Evolutionary conservation across 2,329 filamentous ascomycete species (phyloP), one percentile per base, ranked within the genome.

Genomic region (Pseudogymnoascus sp.): DNA sequence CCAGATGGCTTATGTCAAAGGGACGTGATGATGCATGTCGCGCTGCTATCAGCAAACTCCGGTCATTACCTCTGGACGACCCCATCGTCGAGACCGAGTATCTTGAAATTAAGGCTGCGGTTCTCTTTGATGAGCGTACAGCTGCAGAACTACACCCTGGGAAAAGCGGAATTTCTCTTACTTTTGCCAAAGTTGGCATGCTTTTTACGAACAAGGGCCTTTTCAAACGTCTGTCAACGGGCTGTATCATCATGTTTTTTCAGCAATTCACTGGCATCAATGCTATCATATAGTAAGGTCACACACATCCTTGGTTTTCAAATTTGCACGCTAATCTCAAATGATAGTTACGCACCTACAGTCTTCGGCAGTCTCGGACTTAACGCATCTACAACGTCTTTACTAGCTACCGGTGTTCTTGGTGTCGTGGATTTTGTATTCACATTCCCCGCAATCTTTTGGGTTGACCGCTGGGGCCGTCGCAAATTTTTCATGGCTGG

Each of bases 391-490:
- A 78, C 79, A 0, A 75, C 72, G 0, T 84, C 81, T 1, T 78
- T 90, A 0, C 76, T 89, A 1, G 87, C 87, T 0, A 89, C 87
- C 0, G 87, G 87, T 4, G 87, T 90, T 0, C 86, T 88, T 4
- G 87, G 87, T 5, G 84, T 90, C 50, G 82, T 85, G 64, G 87
- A 88, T 81, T 86, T 88, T 66, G 67, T 89, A 64, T 81, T 82
- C 21, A 89, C 87, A 0, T 81, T 88, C 33, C 85, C 86, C 0
- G 82, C 85, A 0, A 84, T 89, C 2, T 75, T 87, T 7, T 87
- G 80, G 71, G 81, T 88, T 64, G 86, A 89, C 70, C 80, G 82
- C 31, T 75, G 84, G 9, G 86, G 86, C 3, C 80, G 86, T 10
- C 85, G 84, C 68, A 82, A 83, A 0, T 78, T 87, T 0, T 77